Evolutionary conservation across 2,329 filamentous ascomycete species (phyloP), one percentile per base, ranked within the genome.

Genomic region (Verticillium nubilum): DNA sequence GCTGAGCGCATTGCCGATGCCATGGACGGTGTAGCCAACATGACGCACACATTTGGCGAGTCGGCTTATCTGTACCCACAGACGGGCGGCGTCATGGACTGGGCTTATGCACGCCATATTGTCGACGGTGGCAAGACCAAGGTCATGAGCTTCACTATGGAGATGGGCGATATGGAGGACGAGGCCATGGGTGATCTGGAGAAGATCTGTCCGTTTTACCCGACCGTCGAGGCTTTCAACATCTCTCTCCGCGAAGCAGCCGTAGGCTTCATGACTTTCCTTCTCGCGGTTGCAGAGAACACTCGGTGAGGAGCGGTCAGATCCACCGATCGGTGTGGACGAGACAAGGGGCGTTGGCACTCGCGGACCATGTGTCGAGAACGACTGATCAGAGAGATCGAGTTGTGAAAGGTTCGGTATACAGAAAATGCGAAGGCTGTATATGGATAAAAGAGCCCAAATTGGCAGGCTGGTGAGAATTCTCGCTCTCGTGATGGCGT

Each of bases 211-310:
- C 72, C 73, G 0, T 82, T 81, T 61, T 83, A 83, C 60, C 79
- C 79, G 0, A 75, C 73, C 2, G 65, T 67, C 2, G 63, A 69
- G 31, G 70, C 74, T 66, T 80, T 79, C 62, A 74, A 76, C 60
- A 62, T 66, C 52, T 77, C 73, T 60, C 68, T 82, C 62, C 67
- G 71, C 54, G 77, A 81, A 67, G 75, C 75, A 15, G 73, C 70
- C 2, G 74, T 74, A 4, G 80, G 74, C 0, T 74, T 81, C 62
- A 82, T 82, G 71, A 78, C 82, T 64, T 66, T 80, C 56, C 64
- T 76, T 27, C 57, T 62, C n/a, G 52, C 25, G 15, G 53, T 50
- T 23, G 42, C 42, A 9, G n/a, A 50, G 19, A 50, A 50, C 13
- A 50, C 42, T 23, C 42, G 42, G 3, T 50, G 9, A 25, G 42